phyloP scores from a whole-genome alignment of 2,329 filamentous ascomycete species.

The Capronia coronata region DNA sequence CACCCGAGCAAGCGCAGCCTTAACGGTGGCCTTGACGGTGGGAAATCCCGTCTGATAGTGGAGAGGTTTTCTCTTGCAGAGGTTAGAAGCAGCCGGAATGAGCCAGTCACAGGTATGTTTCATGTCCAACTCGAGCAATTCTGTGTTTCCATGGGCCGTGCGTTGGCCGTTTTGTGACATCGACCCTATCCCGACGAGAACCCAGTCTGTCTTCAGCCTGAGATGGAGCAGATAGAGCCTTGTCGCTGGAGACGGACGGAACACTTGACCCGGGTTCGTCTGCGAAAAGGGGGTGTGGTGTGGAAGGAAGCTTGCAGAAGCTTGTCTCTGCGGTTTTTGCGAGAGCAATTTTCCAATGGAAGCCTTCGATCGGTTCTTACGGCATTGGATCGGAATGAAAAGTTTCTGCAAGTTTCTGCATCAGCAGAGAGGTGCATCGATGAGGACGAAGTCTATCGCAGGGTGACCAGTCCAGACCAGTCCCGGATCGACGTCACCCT shows the following conservation, averaged over 20 bases:
- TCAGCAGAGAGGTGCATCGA: background rate
- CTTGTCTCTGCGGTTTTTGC: conserved; percentile 5
- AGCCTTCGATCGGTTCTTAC: background rate
- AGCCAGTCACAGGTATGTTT: background rate
- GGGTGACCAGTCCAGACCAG: background rate
- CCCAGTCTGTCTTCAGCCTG: no score
- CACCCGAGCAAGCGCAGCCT: no score
- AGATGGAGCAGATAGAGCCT: conserved; percentile 14
- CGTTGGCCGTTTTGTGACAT: conserved; percentile 7
- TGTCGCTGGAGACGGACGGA: conserved; percentile 1
- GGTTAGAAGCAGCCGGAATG: background rate
- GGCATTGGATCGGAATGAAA: background rate
- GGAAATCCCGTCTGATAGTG: no score
- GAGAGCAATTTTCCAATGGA: conserved; percentile 3
- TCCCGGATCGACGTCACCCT: background rate
- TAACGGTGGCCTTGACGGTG: no score
- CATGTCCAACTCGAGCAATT: conserved; percentile 1
- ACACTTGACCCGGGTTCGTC: conserved; percentile 14
- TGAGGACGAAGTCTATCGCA: background rate
- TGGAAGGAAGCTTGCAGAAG: conserved; percentile 7
- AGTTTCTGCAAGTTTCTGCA: background rate
- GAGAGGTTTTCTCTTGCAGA: background rate
- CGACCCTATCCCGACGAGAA: conserved; percentile 6
- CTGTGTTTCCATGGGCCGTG: background rate
- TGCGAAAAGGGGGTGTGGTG: no score